Conservation (phyloP, 495 filamentous ascomycete genomes). For the Lasiosphaeris hirsuta region DNA sequence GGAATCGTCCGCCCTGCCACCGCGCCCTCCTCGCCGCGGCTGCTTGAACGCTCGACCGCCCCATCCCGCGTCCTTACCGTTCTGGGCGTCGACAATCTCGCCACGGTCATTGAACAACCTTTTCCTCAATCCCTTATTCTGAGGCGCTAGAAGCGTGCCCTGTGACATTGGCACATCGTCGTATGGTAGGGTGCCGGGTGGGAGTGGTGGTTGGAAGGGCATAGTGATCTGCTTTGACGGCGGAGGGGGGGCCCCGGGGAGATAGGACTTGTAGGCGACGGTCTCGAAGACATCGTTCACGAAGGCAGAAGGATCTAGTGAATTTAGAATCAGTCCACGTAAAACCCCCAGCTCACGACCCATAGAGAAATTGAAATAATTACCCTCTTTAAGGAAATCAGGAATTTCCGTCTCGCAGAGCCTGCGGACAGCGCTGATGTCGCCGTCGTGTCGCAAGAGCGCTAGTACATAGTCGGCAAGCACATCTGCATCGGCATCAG, state of each 20-base stretch:
- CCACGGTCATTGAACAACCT: constrained; percentile 28
- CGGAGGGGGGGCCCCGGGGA: constrained; percentile 51
- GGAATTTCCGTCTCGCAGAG: constrained; percentile 75
- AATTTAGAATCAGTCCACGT: not conserved
- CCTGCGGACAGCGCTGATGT: constrained; percentile 66
- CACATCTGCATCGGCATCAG: constrained; percentile 91
- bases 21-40: constrained; percentile 63
- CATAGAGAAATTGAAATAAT: constrained; percentile 17
- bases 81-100: constrained; percentile 27
- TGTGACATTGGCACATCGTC: constrained; percentile 21
- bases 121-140: constrained; percentile 25
- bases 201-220: constrained; percentile 18
- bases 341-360: not conserved
- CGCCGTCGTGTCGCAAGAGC: constrained; percentile 77
- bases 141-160: constrained; percentile 4
- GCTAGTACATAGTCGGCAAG: constrained; percentile 94
- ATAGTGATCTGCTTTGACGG: constrained; percentile 28
- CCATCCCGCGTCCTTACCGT: constrained; percentile 25
- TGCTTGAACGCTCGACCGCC: constrained; percentile 65
- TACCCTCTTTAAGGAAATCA: constrained; percentile 85
- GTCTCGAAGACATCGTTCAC: constrained; percentile 83
- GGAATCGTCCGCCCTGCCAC: constrained; percentile 40
- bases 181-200: constrained; percentile 20
- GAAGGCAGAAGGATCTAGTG: constrained; percentile 66
- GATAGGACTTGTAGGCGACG: constrained; percentile 60